Percentiles rank a stretch among this genome's conserved stretches.
Conservation (phyloP, 352 stramenopile genomes). For the Globisporangium ultimum region DNA sequence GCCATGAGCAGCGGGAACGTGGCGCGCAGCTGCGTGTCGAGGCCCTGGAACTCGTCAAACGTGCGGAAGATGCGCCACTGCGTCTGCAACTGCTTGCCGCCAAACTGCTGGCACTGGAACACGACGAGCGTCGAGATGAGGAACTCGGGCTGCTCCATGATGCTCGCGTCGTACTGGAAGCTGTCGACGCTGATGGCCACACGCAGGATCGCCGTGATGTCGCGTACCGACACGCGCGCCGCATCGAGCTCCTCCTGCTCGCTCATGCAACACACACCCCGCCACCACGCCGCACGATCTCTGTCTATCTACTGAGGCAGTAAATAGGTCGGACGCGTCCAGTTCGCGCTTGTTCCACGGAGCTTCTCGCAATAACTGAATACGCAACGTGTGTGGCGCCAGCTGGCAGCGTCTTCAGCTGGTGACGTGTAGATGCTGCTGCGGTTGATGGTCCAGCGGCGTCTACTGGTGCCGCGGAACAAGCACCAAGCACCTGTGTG, state of each 20-base stretch:
- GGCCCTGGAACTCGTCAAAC: conserved; percentile 71
- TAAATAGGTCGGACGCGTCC: too few relatives aligned
- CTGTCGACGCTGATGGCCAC: conserved; percentile 51
- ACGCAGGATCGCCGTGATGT: conserved; percentile 68
- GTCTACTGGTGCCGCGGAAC: too few relatives aligned
- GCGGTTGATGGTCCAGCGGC: too few relatives aligned
- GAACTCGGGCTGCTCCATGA: conserved; percentile 84
- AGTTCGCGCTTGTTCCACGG: too few relatives aligned
- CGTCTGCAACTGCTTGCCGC: conserved; percentile 47
- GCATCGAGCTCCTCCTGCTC: not conserved
- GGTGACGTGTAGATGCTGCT: too few relatives aligned
- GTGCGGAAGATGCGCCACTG: conserved; percentile 60
- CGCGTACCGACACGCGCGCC: conserved; percentile 30
- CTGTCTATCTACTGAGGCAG: not conserved
- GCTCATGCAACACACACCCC: conserved; percentile 1
- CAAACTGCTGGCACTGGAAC: conserved; percentile 61
- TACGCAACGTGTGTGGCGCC: too few relatives aligned
- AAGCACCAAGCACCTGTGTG: too few relatives aligned
- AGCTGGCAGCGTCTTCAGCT: too few relatives aligned
- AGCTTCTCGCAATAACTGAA: too few relatives aligned
- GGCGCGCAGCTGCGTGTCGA: conserved; percentile 68
- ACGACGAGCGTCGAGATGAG: conserved; percentile 52
- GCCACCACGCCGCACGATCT: not conserved
- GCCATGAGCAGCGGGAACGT: conserved; percentile 66
- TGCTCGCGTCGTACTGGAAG: conserved; percentile 67